Conservation (phyloP, 495 filamentous ascomycete species). For the Aspergillus asperescens region DNA sequence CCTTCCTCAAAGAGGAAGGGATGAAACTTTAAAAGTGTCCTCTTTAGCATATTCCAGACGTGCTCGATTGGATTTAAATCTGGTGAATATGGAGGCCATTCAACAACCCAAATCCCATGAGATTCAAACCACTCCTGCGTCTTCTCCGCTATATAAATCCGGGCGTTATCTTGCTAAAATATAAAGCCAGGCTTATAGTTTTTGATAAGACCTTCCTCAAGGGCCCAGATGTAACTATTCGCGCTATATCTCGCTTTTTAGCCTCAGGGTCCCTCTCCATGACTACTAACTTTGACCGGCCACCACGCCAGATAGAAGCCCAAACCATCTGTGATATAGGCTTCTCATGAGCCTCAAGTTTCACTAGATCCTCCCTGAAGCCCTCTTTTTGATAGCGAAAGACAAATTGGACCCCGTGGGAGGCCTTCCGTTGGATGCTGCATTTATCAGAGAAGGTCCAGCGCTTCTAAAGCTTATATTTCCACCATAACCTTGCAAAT, state of each 20-base stretch:
- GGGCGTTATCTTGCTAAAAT: background rate
- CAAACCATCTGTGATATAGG: background rate
- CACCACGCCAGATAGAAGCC: background rate
- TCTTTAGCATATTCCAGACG: background rate
- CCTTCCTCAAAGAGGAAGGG: background rate
- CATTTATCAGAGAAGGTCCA: background rate
- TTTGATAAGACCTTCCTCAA: background rate
- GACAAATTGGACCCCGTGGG: background rate
- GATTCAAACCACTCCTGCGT: background rate
- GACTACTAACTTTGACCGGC: background rate
- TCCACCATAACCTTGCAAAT: too few relatives aligned
- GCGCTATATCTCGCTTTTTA: too few relatives aligned
- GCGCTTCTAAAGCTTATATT: too few relatives aligned
- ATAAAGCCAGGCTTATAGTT: background rate
- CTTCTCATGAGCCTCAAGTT: background rate
- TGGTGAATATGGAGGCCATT: background rate
- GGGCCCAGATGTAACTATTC: background rate
- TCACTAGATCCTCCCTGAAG: background rate
- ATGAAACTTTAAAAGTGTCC: background rate
- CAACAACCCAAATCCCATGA: background rate
- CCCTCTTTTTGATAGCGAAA: background rate
- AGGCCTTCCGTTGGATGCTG: background rate
- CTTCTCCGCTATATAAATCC: background rate
- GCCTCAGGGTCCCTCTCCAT: background rate
- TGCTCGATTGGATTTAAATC: constrained; percentile 3